Evolutionary conservation across 164 flowering plant species (phyloP).

Genomic region (Umbilicus rupestris): DNA sequence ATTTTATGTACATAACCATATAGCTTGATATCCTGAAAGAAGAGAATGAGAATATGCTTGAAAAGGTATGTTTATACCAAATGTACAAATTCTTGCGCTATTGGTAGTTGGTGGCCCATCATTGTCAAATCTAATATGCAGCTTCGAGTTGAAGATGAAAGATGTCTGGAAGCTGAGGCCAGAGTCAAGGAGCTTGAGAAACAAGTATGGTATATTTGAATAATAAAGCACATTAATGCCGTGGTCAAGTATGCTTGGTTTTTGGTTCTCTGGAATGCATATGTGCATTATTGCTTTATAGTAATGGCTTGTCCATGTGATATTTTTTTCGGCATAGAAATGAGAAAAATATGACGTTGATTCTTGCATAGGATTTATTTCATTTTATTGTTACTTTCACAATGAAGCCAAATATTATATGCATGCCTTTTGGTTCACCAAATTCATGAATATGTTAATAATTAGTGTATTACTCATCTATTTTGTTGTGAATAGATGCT

Average conservation of each 20-base stretch:
- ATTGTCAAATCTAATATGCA: slow-evolving; percentile 23
- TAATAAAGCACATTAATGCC: background rate
- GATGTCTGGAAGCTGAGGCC: slow-evolving; percentile 77
- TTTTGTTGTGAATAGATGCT: too few relatives aligned
- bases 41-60: slow-evolving; percentile 65
- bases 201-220: slow-evolving; percentile 46
- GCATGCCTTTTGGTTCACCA: too few relatives aligned
- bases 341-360: background rate
- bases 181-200: slow-evolving; percentile 85
- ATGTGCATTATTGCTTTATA: too few relatives aligned
- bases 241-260: background rate
- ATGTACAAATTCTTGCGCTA: background rate
- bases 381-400: too few relatives aligned
- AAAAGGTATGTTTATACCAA: slow-evolving; percentile 43
- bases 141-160: slow-evolving; percentile 79
- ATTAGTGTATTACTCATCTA: too few relatives aligned
- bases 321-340: too few relatives aligned
- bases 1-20: slow-evolving; percentile 17
- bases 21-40: slow-evolving; percentile 96
- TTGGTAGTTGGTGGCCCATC: background rate
- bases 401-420: too few relatives aligned
- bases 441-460: too few relatives aligned
- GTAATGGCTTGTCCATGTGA: background rate
- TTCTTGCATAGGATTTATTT: background rate
- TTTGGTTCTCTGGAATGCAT: background rate